Evolutionary conservation across 108 stramenopile genomes (phyloP), one percentile per base, ranked within the genome.

Genomic region (Skeletonema costatum): DNA sequence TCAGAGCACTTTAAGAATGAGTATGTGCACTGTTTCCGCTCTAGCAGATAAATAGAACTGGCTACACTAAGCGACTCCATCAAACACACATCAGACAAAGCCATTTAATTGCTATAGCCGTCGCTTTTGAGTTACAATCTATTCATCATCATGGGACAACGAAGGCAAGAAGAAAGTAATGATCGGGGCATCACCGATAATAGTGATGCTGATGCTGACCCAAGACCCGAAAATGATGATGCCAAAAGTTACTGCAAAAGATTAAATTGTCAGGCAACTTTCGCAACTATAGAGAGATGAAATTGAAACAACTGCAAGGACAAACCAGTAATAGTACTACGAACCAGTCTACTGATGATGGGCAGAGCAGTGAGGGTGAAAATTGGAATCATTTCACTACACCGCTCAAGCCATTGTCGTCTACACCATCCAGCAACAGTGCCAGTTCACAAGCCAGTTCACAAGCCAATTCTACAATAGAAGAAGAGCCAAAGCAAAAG

Each of bases 311-410:
- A 25, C 6, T 46, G 16, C 39, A 41, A 41, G 10, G 5, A 51
- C 10, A 51, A 19, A 10, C 5, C 17, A 19, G 50, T 19, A 25
- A 56, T 56, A 8, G 5, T 56, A 29, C 21, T 56, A 17, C 1
- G 25, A 5, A 25, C 7, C 25, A 25, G 4, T 25, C 21, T 56
- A 56, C 1, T 29, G 25, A 19, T 2, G 25, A 29, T 41, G 39
- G 39, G 53, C 53, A 56, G 25, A 46, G 11, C 4, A n/a, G 44
- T 3, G 2, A 46, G 44, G 44, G n/a, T 46, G 53, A 56, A 25
- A 8, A 41, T 16, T 70, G 59, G 35, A 70, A 70, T 70, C 69
- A 70, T 58, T 59, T 70, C 32, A 60, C 56, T n/a, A 51, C 69
- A 19, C 69, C 69, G 13, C 33, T 70, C 50, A 48, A 17, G 46